Conservation (phyloP, 306 rosid genomes). For the Gleditsia sinensis region DNA sequence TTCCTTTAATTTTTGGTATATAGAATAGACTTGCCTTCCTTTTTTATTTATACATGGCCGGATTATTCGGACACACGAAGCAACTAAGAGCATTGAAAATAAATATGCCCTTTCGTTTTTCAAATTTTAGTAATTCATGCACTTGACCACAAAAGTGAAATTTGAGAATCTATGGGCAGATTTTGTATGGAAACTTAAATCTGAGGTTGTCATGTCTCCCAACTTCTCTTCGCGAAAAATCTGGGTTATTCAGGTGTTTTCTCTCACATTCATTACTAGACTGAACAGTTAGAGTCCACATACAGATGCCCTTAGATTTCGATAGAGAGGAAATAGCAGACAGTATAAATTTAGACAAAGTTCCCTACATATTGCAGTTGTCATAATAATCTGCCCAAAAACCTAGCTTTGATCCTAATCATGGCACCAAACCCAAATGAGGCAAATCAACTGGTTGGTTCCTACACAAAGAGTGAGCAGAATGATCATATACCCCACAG, state of each 20-base stretch:
- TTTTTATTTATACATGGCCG: no score
- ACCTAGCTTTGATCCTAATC: neutral
- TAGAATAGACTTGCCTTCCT: no score
- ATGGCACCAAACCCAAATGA: constrained; percentile 36
- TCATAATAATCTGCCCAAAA: no score
- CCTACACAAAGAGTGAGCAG: constrained; percentile 14
- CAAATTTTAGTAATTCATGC: neutral
- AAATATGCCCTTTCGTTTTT: neutral
- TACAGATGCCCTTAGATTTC: constrained; percentile 5
- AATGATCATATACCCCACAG: constrained; percentile 11
- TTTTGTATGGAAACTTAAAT: neutral
- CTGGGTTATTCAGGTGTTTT: constrained; percentile 14
- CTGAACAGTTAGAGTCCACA: constrained; percentile 14
- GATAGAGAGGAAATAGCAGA: neutral
- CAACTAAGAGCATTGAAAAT: neutral
- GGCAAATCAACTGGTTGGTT: constrained; percentile 21
- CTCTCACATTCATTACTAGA: neutral
- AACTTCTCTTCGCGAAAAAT: constrained; percentile 17
- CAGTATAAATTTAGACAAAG: constrained; percentile 21
- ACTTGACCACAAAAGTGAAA: neutral
- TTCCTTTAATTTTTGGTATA: no score
- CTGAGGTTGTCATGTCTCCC: neutral
- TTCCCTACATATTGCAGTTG: neutral
- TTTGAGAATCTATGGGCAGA: neutral
- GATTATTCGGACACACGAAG: no score